Evolutionary conservation across 441 rosid genomes (phyloP).

Genomic region (Cnidoscolus chayamansa): DNA sequence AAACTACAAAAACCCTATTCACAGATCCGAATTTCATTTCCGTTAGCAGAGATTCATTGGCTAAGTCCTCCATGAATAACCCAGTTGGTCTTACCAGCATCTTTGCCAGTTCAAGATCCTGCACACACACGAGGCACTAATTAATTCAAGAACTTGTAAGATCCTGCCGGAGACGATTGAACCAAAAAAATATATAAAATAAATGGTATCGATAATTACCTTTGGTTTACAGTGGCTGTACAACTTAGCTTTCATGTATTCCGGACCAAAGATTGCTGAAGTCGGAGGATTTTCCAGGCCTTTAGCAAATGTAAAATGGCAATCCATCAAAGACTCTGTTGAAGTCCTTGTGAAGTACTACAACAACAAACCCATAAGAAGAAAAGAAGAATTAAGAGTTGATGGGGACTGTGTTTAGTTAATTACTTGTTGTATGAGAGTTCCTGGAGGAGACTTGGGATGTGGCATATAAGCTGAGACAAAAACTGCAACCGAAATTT

Average conservation of each 20-base stretch:
- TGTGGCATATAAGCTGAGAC: conserved; percentile 54
- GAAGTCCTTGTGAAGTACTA: conserved; percentile 19
- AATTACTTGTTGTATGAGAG: conserved; percentile 28
- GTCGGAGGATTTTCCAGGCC: conserved; percentile 28
- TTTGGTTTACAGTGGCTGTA: conserved; percentile 24
- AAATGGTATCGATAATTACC: conserved; percentile 13
- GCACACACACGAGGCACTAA: not conserved
- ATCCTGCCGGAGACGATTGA: no score
- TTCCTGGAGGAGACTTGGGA: conserved; percentile 27
- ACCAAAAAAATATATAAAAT: no score
- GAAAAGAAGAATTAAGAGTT: not conserved
- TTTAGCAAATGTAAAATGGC: conserved; percentile 17
- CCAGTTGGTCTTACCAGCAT: conserved; percentile 25
- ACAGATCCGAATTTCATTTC: conserved; percentile 30
- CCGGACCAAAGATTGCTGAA: conserved; percentile 30
- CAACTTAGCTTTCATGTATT: conserved; percentile 16
- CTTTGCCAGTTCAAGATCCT: conserved; percentile 36
- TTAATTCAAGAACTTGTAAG: no score
- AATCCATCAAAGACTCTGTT: conserved; percentile 22
- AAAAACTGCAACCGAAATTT: conserved; percentile 48
- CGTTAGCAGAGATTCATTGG: conserved; percentile 22
- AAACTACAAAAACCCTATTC: conserved; percentile 22
- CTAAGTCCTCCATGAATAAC: conserved; percentile 25
- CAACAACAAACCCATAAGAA: not conserved
- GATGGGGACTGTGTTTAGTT: not conserved